These are phyloP conservation scores for Eucalyptus cloeziana DNA, from an alignment of 345 rosid species.

Conservation along the genomic window DNA sequence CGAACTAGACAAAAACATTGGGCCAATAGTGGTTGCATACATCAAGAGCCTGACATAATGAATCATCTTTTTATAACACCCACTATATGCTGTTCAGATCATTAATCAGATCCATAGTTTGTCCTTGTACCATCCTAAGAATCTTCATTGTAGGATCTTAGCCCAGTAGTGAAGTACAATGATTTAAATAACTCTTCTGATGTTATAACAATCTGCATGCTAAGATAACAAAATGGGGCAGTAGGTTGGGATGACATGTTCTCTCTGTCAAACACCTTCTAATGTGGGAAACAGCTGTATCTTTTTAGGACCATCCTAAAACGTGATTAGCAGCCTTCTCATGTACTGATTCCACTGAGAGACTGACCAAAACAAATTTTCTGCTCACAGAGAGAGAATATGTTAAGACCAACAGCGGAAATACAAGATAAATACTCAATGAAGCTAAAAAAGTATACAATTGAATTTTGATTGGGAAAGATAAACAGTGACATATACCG, in stretches of 20 bases:
- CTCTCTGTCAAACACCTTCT: not conserved
- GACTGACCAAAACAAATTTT: not conserved
- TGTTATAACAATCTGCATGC: not conserved
- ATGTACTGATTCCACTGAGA: not conserved
- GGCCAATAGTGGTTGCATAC: not conserved
- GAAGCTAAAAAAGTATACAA: not conserved
- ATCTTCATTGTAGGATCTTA: not conserved
- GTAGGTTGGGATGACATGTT: not conserved
- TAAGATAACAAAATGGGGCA: not conserved
- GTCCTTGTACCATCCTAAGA: not conserved
- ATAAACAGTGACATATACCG: not conserved
- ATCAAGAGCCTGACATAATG: not conserved
- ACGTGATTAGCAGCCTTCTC: not conserved
- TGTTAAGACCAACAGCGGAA: not conserved
- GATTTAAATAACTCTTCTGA: not conserved
- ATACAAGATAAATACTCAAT: not conserved
- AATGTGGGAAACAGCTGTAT: not conserved
- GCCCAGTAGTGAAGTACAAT: not conserved
- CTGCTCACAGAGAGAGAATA: not conserved
- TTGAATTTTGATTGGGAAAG: not conserved
- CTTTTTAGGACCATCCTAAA: not conserved
- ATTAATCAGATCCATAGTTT: not conserved
- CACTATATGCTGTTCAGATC: not conserved
- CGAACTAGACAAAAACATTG: not conserved
- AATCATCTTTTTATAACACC: not conserved